phyloP scores from a whole-genome alignment of 2,329 filamentous ascomycete genomes.

The Aspergillus cejpii region DNA sequence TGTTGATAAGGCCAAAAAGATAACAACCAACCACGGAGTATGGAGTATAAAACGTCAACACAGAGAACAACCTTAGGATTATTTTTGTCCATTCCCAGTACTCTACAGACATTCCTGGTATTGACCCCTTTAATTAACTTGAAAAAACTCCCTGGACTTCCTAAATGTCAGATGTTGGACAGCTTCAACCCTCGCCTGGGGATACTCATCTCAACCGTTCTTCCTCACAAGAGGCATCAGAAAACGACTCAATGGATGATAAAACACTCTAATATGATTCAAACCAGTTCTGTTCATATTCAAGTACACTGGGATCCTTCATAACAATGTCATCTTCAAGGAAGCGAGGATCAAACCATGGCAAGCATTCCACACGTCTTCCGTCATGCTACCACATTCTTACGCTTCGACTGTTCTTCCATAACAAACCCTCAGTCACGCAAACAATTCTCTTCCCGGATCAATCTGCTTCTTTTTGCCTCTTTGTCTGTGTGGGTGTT shows the following conservation, averaged over 20 bases:
- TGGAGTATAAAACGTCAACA: too few species aligned
- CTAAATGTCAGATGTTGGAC: not conserved
- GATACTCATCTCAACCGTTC: not conserved
- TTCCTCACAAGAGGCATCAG: not conserved
- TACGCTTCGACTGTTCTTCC: conserved; percentile 14
- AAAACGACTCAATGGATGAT: not conserved
- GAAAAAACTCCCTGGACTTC: not conserved
- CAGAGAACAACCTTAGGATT: too few species aligned
- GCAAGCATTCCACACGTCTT: conserved; percentile 27
- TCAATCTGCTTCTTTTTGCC: conserved; percentile 9
- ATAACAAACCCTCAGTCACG: conserved; percentile 27
- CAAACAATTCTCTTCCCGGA: conserved; percentile 1
- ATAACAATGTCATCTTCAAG: conserved; percentile 5
- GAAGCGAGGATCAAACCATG: conserved; percentile 14
- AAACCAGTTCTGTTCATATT: not conserved
- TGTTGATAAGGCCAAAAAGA: too few species aligned
- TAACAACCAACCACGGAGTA: too few species aligned
- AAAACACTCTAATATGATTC: not conserved
- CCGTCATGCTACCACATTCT: conserved; percentile 31
- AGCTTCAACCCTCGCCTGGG: not conserved
- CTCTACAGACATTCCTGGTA: not conserved
- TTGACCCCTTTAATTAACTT: not conserved
- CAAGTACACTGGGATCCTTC: too few species aligned
- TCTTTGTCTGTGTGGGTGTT: not conserved
- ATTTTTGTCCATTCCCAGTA: too few species aligned